Base-by-base conservation (phyloP, 169 alveolate genomes). In the Perkinsus olseni region DNA sequence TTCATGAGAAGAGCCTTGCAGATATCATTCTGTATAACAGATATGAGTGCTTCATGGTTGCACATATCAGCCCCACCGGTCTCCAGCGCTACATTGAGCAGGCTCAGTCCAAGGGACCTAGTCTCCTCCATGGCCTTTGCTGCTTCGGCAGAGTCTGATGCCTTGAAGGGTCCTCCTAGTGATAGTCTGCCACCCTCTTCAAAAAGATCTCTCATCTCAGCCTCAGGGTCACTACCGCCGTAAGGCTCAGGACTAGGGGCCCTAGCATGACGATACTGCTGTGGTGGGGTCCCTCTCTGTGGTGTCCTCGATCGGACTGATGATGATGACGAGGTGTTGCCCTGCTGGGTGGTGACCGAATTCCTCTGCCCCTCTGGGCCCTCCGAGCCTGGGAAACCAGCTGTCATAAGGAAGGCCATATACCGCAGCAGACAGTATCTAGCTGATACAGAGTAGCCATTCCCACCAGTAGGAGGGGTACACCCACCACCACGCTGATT, bases 1-100 rank as follows among this genome's bases (percentile, higher is more conserved):
- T 95, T 95, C 92, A 93, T 93, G 91, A 95, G 91, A 74, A 95
- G 38, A 38, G 94, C 74, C 92, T 95, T 95, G 92, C 96, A 95
- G 74, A 95, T 94, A 92, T 95, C 96, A 39, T 95, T 95, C 94
- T 95, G 95, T 51, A 93, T 62, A 37, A 93, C 92, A 91, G 82
- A 62, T 62, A 62, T 62, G 10, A 62, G 31, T 13, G 82, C 82
- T 24, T 34, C n/a, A 34, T 91, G 31, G 13, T 62, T 21, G 17
- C 82, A 62, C 82, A 94, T 38, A 28, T 31, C 93, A 36, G 39
- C 94, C 24, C 96, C 96, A 21, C 94, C 94, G 0, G 95, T 91
- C 51, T 94, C 96, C n/a, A 94, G 91, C 34, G 95, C 96, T 13
- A 92, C 93, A 82, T 94, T 94, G 82, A 94, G 51, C 45, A 94